Percentiles rank a stretch among this genome's conserved stretches.
Conservation (phyloP, 2,329 filamentous ascomycete genomes). For the Tolypocladium sp. region DNA sequence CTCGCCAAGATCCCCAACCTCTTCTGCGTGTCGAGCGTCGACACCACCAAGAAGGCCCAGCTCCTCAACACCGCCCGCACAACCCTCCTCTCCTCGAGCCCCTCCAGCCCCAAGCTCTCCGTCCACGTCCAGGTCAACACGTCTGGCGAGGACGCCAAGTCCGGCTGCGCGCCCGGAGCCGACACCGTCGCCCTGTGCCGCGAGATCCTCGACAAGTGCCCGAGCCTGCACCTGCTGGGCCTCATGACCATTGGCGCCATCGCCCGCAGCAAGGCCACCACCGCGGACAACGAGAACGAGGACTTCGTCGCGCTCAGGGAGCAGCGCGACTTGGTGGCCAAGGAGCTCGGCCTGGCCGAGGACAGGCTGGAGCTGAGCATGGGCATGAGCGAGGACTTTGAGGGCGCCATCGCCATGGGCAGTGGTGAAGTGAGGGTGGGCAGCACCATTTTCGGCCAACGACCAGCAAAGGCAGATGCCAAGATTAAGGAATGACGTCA, state of each 20-base stretch:
- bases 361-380: conserved; percentile 79
- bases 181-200: conserved; percentile 57
- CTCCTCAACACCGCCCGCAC: conserved; percentile 70
- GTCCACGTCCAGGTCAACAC: conserved; percentile 96
- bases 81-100: conserved; percentile 35
- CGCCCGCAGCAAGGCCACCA: conserved; percentile 67
- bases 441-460: conserved; percentile 84
- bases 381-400: conserved; percentile 97
- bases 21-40: conserved; percentile 85
- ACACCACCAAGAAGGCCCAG: conserved; percentile 78
- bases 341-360: conserved; percentile 35
- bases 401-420: conserved; percentile 73
- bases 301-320: conserved; percentile 67
- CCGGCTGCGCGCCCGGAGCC: conserved; percentile 62
- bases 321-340: conserved; percentile 60
- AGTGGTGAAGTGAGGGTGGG: conserved; percentile 87
- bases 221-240: conserved; percentile 65
- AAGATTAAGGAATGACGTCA: conserved; percentile 46
- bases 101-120: conserved; percentile 41
- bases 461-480: conserved; percentile 72
- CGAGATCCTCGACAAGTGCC: conserved; percentile 61
- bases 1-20: conserved; percentile 83
- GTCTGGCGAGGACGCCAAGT: conserved; percentile 78
- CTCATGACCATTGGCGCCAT: conserved; percentile 98
- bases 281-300: conserved; percentile 75